A percentile compares a stretch with the other conserved stretches of the same genome.
Evolutionary conservation across 2,329 filamentous ascomycete genomes (phyloP).

Genomic region (Diplocarpon rosae): DNA sequence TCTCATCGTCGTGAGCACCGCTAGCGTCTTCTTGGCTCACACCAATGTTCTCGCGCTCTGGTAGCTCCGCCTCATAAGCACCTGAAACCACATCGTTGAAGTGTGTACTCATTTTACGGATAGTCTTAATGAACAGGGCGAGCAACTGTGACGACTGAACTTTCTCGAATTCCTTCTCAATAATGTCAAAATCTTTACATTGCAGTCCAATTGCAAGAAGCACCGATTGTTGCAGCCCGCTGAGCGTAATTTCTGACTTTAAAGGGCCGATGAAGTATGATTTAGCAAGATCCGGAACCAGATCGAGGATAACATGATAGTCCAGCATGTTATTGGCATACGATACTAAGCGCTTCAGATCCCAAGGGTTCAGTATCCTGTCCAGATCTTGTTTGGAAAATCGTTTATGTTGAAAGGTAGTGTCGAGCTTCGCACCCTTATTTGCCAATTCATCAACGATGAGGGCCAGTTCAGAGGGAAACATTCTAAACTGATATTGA

Average conservation of each 20-base stretch:
- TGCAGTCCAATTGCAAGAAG: conserved; percentile 87
- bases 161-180: conserved; percentile 60
- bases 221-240: conserved; percentile 75
- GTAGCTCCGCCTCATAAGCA: conserved; percentile 58
- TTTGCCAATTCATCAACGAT: conserved; percentile 82
- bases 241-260: conserved; percentile 55
- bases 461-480: conserved; percentile 66
- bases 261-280: conserved; percentile 80
- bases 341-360: conserved; percentile 86
- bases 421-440: conserved; percentile 56
- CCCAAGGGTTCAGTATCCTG: conserved; percentile 71
- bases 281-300: conserved; percentile 70
- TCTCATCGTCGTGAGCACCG: conserved; percentile 59
- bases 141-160: conserved; percentile 70
- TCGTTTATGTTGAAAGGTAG: conserved; percentile 38
- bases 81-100: conserved; percentile 67
- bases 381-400: conserved; percentile 72
- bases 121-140: conserved; percentile 95
- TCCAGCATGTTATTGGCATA: conserved; percentile 97
- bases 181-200: conserved; percentile 70
- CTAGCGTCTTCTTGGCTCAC: conserved; percentile 48
- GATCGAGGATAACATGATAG: conserved; percentile 92
- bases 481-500: conserved; percentile 83
- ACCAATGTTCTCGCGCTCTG: conserved; percentile 43
- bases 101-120: conserved; percentile 73